Conservation (phyloP, 1,284 basidiomycete species). For the Filobasidium uniguttulatum region DNA sequence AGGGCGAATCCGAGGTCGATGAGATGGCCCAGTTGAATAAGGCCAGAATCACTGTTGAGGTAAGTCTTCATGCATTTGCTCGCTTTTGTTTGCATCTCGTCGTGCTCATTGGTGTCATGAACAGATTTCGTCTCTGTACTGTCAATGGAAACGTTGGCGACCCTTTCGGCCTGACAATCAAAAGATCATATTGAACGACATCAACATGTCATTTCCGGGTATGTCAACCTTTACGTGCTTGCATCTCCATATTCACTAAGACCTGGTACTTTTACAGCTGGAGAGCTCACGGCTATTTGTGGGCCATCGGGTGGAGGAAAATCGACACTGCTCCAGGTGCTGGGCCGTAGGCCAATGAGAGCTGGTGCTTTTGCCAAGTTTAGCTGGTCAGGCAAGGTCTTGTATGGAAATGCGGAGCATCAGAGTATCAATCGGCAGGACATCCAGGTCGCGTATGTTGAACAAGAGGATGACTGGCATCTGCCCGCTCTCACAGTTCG, state of each 20-base stretch:
- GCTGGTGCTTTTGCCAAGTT: conserved; percentile 34
- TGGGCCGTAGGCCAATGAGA: conserved; percentile 36
- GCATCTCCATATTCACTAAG: not conserved
- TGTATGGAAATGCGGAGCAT: conserved; percentile 27
- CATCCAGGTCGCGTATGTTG: conserved; percentile 40
- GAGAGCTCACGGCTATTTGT: not conserved
- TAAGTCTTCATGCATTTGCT: conserved; percentile 5
- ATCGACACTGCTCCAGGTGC: conserved; percentile 41
- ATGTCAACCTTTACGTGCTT: not conserved
- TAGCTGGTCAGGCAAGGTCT: conserved; percentile 27
- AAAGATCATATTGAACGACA: not conserved
- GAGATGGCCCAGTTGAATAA: conserved; percentile 26
- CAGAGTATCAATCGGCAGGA: conserved; percentile 12
- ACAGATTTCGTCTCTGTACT: not conserved
- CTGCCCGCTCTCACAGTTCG: conserved; percentile 40
- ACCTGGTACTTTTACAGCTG: not conserved
- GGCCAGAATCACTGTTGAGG: conserved; percentile 21
- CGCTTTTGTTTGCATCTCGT: not conserved
- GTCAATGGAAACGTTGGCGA: conserved; percentile 38
- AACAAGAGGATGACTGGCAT: conserved; percentile 44
- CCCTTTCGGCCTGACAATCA: conserved; percentile 32
- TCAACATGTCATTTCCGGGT: conserved; percentile 1
- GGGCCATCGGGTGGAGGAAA: conserved; percentile 40
- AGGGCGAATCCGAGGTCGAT: conserved; percentile 23
- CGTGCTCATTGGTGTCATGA: not conserved